Percentiles rank a stretch among this genome's conserved stretches.
Evolutionary conservation across 306 rosid species (phyloP).

Genomic region (Carpinus viminea): DNA sequence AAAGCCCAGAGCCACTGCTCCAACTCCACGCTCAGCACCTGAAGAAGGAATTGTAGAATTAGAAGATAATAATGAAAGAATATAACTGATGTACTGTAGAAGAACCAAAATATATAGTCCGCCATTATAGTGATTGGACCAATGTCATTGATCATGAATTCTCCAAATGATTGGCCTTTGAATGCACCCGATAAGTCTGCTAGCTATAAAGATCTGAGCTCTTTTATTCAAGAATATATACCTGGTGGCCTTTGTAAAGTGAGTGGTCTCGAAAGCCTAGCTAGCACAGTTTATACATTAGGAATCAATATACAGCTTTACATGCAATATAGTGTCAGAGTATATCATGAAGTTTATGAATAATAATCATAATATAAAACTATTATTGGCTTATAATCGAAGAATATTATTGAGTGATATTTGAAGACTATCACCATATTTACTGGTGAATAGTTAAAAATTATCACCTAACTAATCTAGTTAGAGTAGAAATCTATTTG

Average conservation of each 20-base stretch:
- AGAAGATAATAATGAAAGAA: conserved; percentile 9
- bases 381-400: no score
- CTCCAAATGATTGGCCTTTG: conserved; percentile 73
- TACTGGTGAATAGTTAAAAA: no score
- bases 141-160: conserved; percentile 59
- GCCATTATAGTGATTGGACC: conserved; percentile 90
- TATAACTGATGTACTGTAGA: conserved; percentile 5
- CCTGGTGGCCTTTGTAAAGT: conserved; percentile 86
- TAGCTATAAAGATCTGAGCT: conserved; percentile 94
- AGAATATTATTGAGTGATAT: no score
- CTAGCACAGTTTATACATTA: conserved; percentile 19
- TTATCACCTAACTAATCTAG: no score
- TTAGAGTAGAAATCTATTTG: no score
- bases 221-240: conserved; percentile 77
- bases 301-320: conserved; percentile 33
- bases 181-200: conserved; percentile 97
- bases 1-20: conserved; percentile 99
- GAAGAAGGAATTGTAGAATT: conserved; percentile 29
- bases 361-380: no score
- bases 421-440: no score
- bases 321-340: background rate
- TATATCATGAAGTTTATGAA: no score
- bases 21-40: conserved; percentile 97
- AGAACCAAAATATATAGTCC: conserved; percentile 42
- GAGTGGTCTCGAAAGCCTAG: conserved; percentile 94